Evolutionary conservation across 805 yeast genomes (phyloP).

Genomic region (Hanseniaspora hatyaiensis): DNA sequence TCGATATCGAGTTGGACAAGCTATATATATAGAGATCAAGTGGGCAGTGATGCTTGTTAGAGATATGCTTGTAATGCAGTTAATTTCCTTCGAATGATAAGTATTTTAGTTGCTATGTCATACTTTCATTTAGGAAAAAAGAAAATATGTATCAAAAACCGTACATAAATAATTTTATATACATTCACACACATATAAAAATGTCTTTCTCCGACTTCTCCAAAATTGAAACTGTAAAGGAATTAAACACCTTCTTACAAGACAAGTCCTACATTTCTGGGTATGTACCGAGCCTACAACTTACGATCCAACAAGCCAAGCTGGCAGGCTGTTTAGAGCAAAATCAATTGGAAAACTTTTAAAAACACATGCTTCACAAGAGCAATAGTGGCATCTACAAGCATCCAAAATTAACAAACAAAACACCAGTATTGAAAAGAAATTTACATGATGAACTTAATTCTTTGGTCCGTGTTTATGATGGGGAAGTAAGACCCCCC

Average conservation of each 20-base stretch:
- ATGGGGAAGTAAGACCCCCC: slow-evolving; percentile 88
- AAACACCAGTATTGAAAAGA: too few relatives aligned
- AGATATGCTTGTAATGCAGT: too few relatives aligned
- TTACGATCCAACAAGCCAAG: too few relatives aligned
- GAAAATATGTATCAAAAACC: background rate
- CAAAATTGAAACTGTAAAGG: slow-evolving; percentile 56
- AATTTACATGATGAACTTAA: slow-evolving; percentile 48
- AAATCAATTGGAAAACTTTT: too few relatives aligned
- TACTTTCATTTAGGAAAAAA: background rate
- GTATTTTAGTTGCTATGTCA: background rate
- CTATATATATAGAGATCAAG: too few relatives aligned
- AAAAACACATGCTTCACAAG: too few relatives aligned
- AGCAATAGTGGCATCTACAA: too few relatives aligned
- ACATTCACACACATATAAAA: slow-evolving; percentile 17
- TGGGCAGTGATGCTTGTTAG: too few relatives aligned
- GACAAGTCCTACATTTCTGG: slow-evolving; percentile 93
- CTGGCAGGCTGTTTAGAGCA: too few relatives aligned
- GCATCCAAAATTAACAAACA: too few relatives aligned
- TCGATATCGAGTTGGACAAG: too few relatives aligned
- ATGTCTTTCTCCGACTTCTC: slow-evolving; percentile 79
- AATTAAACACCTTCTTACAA: slow-evolving; percentile 76
- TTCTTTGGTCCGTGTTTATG: slow-evolving; percentile 90
- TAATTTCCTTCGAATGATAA: too few relatives aligned
- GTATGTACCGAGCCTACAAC: slow-evolving; percentile 42
- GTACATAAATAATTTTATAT: slow-evolving; percentile 7